These are phyloP conservation scores for Agrocybe praecox DNA, from an alignment of 768 basidiomycete genomes.

Conservation along the genomic window DNA sequence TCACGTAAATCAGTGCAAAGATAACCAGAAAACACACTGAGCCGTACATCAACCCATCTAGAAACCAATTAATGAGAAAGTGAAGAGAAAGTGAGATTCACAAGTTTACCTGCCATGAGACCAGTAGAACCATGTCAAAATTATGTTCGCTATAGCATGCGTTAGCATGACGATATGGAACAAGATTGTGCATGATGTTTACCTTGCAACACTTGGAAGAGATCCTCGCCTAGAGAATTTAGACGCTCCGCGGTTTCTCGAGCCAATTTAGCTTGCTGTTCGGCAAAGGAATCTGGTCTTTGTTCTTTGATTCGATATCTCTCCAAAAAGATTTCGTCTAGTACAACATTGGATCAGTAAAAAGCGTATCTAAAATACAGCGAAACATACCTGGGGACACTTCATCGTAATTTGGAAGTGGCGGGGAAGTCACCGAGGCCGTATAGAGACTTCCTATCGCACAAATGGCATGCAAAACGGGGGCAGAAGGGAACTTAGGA, in stretches of 20 bases:
- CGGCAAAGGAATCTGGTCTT: conserved; percentile 63
- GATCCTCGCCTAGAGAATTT: conserved; percentile 52
- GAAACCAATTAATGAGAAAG: not conserved
- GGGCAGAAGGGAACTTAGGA: conserved; percentile 69
- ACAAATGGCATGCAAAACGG: conserved; percentile 86
- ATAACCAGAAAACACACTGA: not conserved
- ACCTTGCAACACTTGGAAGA: conserved; percentile 69
- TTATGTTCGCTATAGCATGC: conserved; percentile 51
- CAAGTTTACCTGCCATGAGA: conserved; percentile 63
- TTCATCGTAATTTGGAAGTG: conserved; percentile 50
- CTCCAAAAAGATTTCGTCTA: conserved; percentile 59
- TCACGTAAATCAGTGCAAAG: not conserved
- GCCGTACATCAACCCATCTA: conserved; percentile 74
- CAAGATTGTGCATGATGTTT: not conserved
- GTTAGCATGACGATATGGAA: not conserved
- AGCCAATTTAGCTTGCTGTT: conserved; percentile 61
- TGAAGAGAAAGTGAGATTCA: not conserved
- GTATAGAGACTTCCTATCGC: conserved; percentile 79
- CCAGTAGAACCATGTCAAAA: conserved; percentile 77
- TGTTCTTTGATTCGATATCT: conserved; percentile 45
- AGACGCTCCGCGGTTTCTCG: conserved; percentile 49
- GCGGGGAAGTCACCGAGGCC: conserved; percentile 61
- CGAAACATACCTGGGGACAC: conserved; percentile 42
- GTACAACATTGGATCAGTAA: conserved; percentile 1
- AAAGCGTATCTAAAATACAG: not conserved